Evolutionary conservation across 768 basidiomycete species (phyloP).

Genomic region (Termitomyces sp.): DNA sequence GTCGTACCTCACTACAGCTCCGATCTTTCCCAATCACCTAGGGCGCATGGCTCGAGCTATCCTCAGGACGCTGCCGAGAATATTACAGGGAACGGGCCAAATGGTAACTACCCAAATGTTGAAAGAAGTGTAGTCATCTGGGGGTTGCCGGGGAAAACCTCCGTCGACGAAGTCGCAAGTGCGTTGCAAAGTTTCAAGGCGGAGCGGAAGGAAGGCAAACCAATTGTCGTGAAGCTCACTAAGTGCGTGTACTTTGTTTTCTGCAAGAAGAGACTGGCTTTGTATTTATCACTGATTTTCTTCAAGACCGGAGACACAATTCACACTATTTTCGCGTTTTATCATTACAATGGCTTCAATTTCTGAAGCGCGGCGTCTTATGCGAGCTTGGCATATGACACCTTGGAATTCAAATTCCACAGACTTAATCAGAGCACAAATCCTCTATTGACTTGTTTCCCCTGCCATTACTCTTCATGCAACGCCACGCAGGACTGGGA

Average conservation of each 20-base stretch:
- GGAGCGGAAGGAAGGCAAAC: slow-evolving; percentile 29
- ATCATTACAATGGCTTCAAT: slow-evolving; percentile 48
- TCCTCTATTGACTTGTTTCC: slow-evolving; percentile 15
- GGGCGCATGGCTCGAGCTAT: too few relatives aligned
- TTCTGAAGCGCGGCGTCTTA: slow-evolving; percentile 66
- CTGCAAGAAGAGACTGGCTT: background rate
- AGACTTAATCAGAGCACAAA: slow-evolving; percentile 12
- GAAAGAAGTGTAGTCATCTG: slow-evolving; percentile 53
- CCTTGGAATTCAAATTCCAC: slow-evolving; percentile 12
- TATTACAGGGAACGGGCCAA: slow-evolving; percentile 37
- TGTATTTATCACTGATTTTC: background rate
- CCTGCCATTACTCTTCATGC: background rate
- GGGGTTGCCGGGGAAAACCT: slow-evolving; percentile 53
- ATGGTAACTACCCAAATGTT: slow-evolving; percentile 41
- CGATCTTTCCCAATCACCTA: background rate
- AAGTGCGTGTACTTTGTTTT: slow-evolving; percentile 31
- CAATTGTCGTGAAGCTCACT: slow-evolving; percentile 45
- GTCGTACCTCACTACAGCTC: slow-evolving; percentile 24
- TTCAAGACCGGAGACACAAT: slow-evolving; percentile 28
- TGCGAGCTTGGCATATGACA: slow-evolving; percentile 57
- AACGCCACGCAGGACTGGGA: background rate
- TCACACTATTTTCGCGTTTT: slow-evolving; percentile 44
- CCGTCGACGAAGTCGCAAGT: slow-evolving; percentile 25
- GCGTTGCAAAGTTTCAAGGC: slow-evolving; percentile 42
- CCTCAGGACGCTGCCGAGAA: too few relatives aligned